Conservation (phyloP, 257 asterid species). For the Gentiana straminea region DNA sequence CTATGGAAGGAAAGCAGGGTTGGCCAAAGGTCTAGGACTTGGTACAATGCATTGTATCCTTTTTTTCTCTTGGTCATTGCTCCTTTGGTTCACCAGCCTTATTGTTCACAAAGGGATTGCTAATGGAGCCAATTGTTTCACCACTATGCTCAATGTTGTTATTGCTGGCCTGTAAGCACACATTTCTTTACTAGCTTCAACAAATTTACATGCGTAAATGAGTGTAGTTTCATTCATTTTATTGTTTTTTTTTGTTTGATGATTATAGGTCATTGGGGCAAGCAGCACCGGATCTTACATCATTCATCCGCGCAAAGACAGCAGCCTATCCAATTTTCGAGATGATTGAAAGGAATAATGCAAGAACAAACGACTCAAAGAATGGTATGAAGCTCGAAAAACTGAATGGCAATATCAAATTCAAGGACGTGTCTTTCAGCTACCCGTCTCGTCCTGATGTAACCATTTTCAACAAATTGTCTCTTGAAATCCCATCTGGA, state of each 20-base stretch:
- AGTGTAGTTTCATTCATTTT: too few species aligned
- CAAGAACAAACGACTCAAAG: constrained; percentile 31
- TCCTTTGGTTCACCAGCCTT: constrained; percentile 91
- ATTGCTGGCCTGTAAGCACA: constrained; percentile 83
- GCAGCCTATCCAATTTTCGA: constrained; percentile 85
- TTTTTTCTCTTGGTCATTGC: constrained; percentile 90
- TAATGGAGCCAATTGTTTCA: constrained; percentile 87
- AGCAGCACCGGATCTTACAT: constrained; percentile 81
- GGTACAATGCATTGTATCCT: constrained; percentile 89
- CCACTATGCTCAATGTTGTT: constrained; percentile 99
- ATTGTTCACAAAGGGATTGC: constrained; percentile 86
- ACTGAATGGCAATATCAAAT: constrained; percentile 73
- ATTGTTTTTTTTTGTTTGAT: too few species aligned
- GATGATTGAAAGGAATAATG: constrained; percentile 74
- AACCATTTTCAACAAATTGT: constrained; percentile 53
- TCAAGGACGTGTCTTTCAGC: constrained; percentile 61
- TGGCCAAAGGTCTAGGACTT: constrained; percentile 91
- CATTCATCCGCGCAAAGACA: constrained; percentile 78
- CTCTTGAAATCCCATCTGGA: constrained; percentile 75
- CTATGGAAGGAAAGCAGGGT: constrained; percentile 78
- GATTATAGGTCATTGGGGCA: constrained; percentile 73
- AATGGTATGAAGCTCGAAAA: constrained; percentile 37
- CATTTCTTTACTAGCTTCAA: neutral
- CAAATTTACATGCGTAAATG: too few species aligned
- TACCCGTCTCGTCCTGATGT: constrained; percentile 89